phyloP scores from a whole-genome alignment of 495 filamentous ascomycete genomes.

The Glarea lozoyensis region DNA sequence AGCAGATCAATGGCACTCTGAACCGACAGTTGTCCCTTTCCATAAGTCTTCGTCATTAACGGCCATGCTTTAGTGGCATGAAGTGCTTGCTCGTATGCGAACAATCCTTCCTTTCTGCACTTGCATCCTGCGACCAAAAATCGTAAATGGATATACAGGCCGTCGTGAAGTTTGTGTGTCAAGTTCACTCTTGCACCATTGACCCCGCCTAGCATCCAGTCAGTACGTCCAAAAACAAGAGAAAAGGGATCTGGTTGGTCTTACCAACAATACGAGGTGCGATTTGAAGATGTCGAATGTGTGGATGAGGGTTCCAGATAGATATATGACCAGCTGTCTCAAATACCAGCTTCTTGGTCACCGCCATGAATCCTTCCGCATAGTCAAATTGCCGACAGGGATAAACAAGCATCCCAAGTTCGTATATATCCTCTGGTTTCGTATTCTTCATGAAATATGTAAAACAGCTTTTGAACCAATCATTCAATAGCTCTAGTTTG shows the following conservation, averaged over 20 bases:
- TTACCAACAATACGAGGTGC: background rate
- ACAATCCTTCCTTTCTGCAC: background rate
- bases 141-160: background rate
- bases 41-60: background rate
- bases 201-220: background rate
- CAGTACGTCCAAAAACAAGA: too few species aligned
- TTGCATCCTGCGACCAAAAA: background rate
- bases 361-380: background rate
- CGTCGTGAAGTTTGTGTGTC: background rate
- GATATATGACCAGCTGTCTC: background rate
- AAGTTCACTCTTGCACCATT: background rate
- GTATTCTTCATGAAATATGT: background rate
- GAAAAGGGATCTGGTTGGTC: too few species aligned
- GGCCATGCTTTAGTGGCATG: background rate
- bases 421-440: background rate
- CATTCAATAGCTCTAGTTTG: background rate
- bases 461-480: conserved; percentile 3
- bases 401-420: background rate
- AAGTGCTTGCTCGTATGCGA: background rate
- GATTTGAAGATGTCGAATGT: background rate
- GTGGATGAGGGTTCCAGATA: background rate
- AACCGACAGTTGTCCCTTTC: background rate
- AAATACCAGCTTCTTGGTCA: background rate
- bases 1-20: background rate
- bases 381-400: background rate